Conservation (phyloP, 208 protist genomes). For the Willaertia magna region DNA sequence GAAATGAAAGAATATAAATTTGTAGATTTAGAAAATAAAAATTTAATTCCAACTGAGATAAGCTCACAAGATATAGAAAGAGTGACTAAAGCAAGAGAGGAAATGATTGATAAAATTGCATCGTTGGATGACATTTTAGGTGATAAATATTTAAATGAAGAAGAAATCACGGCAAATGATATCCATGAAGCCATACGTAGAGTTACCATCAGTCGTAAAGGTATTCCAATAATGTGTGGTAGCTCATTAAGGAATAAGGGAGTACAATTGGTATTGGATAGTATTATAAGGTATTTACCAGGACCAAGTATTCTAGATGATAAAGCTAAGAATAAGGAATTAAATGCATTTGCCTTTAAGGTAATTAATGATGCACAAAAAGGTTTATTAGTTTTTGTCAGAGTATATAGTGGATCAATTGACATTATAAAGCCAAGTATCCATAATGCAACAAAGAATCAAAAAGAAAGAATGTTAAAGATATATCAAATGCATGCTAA, state of each 20-base stretch:
- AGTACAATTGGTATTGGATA: conserved; percentile 76
- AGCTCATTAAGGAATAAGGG: conserved; percentile 63
- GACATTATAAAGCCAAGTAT: conserved; percentile 8
- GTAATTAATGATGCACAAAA: conserved; percentile 29
- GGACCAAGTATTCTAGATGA: conserved; percentile 41
- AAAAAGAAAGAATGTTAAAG: conserved; percentile 17
- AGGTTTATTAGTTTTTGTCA: conserved; percentile 27
- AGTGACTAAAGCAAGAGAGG: neutral
- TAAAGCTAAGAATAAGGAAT: neutral
- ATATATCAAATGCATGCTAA: conserved; percentile 22
- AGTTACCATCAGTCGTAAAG: conserved; percentile 32
- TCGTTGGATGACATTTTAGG: conserved; percentile 35
- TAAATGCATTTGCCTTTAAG: conserved; percentile 37
- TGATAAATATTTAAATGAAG: conserved; percentile 31
- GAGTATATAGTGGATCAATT: conserved; percentile 33
- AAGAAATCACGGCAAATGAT: conserved; percentile 37
- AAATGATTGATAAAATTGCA: conserved; percentile 29
- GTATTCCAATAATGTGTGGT: conserved; percentile 68
- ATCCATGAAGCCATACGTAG: conserved; percentile 45
- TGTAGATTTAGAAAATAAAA: conserved; percentile 40
- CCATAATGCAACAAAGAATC: neutral
- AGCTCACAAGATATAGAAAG: neutral
- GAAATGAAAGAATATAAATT: conserved; percentile 49
- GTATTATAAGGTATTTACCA: conserved; percentile 68
- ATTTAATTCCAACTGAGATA: neutral